phyloP scores from a whole-genome alignment of 2,329 filamentous ascomycete genomes.

The Sporothrix dimorphospora region DNA sequence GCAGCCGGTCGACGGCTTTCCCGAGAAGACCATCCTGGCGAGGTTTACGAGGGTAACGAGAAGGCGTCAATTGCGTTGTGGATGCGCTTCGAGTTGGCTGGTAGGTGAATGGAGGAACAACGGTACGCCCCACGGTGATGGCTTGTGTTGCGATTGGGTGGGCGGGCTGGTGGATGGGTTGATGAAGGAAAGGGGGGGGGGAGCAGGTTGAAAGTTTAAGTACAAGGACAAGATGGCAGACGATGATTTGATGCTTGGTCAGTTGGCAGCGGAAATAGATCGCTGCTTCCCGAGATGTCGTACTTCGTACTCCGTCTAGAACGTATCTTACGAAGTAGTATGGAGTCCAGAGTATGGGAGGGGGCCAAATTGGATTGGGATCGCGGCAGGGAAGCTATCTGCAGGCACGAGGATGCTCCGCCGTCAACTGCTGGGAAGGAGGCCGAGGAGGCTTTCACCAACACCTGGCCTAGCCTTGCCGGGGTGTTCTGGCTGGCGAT shows the following conservation, averaged over 20 bases:
- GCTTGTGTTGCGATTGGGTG: constrained; percentile 16
- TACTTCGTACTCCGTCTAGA: constrained; percentile 2
- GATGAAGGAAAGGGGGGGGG: not conserved
- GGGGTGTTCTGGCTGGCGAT: constrained; percentile 17
- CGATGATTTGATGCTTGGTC: not conserved
- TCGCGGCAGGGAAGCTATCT: not conserved
- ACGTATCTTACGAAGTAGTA: not conserved
- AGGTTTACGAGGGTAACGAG: not conserved
- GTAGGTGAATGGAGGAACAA: not conserved
- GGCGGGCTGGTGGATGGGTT: not conserved
- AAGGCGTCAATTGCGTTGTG: not conserved
- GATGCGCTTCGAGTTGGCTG: not conserved
- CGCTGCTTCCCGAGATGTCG: not conserved
- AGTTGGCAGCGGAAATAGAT: not conserved
- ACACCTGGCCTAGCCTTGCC: constrained; percentile 18
- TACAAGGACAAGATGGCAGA: not conserved
- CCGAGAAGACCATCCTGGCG: constrained; percentile 63
- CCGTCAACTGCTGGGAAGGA: not conserved
- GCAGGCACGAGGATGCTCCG: not conserved
- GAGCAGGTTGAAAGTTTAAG: constrained; percentile 4
- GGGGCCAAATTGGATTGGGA: not conserved
- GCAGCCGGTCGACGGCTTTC: constrained; percentile 69
- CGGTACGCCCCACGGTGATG: not conserved
- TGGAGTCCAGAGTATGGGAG: not conserved
- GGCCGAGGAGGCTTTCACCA: not conserved